Evolutionary conservation across 192 early-diverging fungal species (phyloP), one percentile per base, ranked within the genome.

Genomic region (Podila horticola): DNA sequence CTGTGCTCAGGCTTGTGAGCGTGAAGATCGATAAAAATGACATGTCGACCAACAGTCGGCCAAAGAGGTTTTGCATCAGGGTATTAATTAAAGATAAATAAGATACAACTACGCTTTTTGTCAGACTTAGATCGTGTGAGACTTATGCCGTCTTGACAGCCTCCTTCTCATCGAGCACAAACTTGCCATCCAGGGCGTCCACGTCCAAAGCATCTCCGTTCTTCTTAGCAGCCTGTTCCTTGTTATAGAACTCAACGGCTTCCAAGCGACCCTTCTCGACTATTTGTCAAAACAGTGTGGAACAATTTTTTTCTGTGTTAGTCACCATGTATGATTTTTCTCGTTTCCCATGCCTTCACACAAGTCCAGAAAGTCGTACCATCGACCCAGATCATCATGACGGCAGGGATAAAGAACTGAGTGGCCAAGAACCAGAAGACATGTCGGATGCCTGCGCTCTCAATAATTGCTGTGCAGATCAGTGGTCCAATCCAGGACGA

Each of bases 401-500:
- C 41, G 3, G 74, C 67, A 22, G 74, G 74, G 51, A 76, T 51
- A 51, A 52, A 69, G 38, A 76, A 76, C 30, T 76, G 74, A 2
- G 67, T 49, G 0, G 62, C 36, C 24, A 76, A 38, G 58, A 76
- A 76, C 74, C 74, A 76, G 61, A 61, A 70, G n/a, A 65, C 69
- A 8, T 76, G 52, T 4, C 74, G 67, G 24, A 76, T 70, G 26
- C 74, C 74, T 2, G 67, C 45, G 9, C 51, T 49, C 55, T 76
- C 60, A 22, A 76, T 76, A 45, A 76, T 76, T 4, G 74, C 74
- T 15, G 74, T 51, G 26, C 67, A 76, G 15, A 76, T 64, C 29
- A 76, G 51, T 22, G 74, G 74, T 29, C 74, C 74, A 34, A 76
- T 76, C 74, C 74, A 76, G 1, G 74, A 76, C 1, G 74, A 69